Conservation (phyloP, 495 filamentous ascomycete genomes). For the Aspergillus heteromorphus region DNA sequence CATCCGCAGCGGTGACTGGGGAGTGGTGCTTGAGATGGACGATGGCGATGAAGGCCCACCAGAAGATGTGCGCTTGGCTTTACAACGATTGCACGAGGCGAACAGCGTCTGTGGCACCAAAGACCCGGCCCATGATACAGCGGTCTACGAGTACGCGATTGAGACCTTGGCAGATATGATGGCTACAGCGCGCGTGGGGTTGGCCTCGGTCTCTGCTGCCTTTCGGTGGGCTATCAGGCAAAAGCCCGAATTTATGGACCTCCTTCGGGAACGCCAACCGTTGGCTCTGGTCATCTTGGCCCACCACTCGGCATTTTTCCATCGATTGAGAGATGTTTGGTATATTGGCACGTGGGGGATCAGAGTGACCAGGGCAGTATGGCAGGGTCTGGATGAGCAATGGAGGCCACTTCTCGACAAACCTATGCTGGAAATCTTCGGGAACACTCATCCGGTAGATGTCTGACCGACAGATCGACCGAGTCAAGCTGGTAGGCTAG, state of each 20-base stretch:
- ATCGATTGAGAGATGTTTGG: slow-evolving; percentile 38
- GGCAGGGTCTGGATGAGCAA: slow-evolving; percentile 30
- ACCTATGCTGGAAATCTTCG: slow-evolving; percentile 34
- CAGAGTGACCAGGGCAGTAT: slow-evolving; percentile 31
- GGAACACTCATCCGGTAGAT: slow-evolving; percentile 15
- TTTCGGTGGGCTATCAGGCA: slow-evolving; percentile 47
- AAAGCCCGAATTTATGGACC: slow-evolving; percentile 42
- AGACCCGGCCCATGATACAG: slow-evolving; percentile 27
- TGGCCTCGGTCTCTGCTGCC: slow-evolving; percentile 23
- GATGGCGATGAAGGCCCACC: slow-evolving; percentile 17
- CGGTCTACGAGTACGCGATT: slow-evolving; percentile 30
- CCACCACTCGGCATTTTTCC: slow-evolving; percentile 43
- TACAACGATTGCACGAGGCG: slow-evolving; percentile 25
- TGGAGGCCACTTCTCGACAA: slow-evolving; percentile 33
- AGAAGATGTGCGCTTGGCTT: slow-evolving; percentile 14
- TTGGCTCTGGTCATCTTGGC: slow-evolving; percentile 49
- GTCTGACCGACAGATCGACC: not conserved
- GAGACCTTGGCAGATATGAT: slow-evolving; percentile 30
- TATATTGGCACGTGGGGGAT: slow-evolving; percentile 44
- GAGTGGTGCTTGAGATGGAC: slow-evolving; percentile 26
- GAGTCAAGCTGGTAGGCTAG: too few species aligned
- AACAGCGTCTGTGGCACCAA: slow-evolving; percentile 23
- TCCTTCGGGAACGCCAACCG: slow-evolving; percentile 47
- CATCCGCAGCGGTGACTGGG: slow-evolving; percentile 25
- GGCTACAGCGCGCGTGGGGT: slow-evolving; percentile 21